These are phyloP conservation scores for Apiospora rasikravindrae DNA, from an alignment of 2,329 filamentous ascomycete species.

Conservation along the genomic window DNA sequence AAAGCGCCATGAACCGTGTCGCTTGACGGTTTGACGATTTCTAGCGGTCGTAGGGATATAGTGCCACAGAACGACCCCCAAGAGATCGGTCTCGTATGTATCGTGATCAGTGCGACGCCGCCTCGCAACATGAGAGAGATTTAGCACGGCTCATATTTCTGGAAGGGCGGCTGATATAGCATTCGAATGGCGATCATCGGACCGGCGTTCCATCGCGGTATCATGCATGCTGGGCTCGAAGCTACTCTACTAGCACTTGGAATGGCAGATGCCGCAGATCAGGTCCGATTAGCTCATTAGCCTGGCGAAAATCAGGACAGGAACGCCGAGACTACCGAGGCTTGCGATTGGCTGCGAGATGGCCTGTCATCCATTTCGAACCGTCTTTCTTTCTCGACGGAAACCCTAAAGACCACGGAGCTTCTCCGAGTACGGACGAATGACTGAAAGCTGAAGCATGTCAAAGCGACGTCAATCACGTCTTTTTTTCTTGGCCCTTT, in stretches of 20 bases:
- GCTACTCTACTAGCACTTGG: neutral
- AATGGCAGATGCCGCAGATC: slow-evolving; percentile 14
- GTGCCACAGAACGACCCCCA: neutral
- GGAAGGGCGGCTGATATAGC: neutral
- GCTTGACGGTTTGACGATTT: slow-evolving; percentile 6
- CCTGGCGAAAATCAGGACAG: neutral
- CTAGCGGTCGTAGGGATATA: neutral
- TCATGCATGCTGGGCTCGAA: neutral
- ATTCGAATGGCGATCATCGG: neutral
- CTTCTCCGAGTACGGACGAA: neutral
- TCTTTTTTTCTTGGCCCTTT: neutral
- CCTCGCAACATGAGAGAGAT: neutral
- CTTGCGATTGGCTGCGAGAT: neutral
- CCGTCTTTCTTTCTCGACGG: neutral
- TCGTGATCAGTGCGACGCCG: neutral
- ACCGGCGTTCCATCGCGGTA: slow-evolving; percentile 11
- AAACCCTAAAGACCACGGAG: neutral
- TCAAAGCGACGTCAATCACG: neutral
- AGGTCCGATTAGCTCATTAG: neutral
- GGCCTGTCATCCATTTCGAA: neutral
- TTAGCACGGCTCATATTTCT: neutral
- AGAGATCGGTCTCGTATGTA: neutral
- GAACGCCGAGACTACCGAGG: neutral
- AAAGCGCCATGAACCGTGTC: neutral
- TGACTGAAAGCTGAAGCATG: neutral